Percentiles rank a stretch among this genome's conserved stretches.
phyloP scores from a whole-genome alignment of 192 early-diverging fungal genomes.

The Gigaspora rosea region DNA sequence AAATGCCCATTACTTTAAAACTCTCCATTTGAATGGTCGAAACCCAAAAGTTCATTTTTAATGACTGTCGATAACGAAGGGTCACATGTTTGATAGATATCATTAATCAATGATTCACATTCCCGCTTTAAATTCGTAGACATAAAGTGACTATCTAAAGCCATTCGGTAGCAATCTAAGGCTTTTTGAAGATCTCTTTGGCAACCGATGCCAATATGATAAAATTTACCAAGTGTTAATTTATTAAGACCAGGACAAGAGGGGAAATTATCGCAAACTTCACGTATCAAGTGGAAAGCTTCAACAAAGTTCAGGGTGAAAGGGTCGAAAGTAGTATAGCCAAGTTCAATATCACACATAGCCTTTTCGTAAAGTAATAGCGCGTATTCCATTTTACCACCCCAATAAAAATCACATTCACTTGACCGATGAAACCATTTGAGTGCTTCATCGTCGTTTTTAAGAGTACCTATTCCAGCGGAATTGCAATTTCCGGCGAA shows the following conservation, averaged over 20 bases:
- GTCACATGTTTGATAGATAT: background rate
- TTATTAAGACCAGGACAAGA: constrained; percentile 3
- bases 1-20: too few species aligned
- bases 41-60: too few species aligned
- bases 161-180: constrained; percentile 13
- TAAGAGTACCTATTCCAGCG: background rate
- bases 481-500: constrained; percentile 16
- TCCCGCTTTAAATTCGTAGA: background rate
- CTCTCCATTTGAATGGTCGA: too few species aligned
- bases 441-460: background rate
- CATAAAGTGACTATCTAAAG: constrained; percentile 12
- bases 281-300: background rate
- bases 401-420: constrained; percentile 23
- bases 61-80: too few species aligned
- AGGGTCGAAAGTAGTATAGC: background rate
- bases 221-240: constrained; percentile 3
- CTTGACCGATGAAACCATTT: constrained; percentile 12
- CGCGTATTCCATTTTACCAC: constrained; percentile 15
- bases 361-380: background rate
- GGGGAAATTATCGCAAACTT: background rate
- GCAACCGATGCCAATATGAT: constrained; percentile 8
- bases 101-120: constrained; percentile 6
- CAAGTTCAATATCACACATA: too few species aligned
- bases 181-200: constrained; percentile 12
- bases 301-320: background rate